Evolutionary conservation across 805 yeast genomes (phyloP), one percentile per base, ranked within the genome.

Genomic region (Saccharomyces kudriavzevii): DNA sequence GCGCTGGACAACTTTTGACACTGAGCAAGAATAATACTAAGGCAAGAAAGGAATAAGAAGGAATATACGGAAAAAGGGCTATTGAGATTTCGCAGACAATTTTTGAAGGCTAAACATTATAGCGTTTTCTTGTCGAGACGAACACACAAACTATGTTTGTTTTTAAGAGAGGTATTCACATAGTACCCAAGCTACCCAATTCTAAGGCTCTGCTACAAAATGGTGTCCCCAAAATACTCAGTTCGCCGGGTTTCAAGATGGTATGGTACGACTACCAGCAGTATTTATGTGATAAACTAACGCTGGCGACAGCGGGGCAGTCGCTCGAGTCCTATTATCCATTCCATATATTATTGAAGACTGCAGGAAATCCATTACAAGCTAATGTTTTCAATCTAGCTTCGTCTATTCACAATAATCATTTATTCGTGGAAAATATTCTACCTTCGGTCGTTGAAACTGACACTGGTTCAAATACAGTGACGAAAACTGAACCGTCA

Each of bases 361-460:
- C 94, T 0, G 85, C 90, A 3, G 79, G 80, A 62, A 80, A 82
- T 57, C 75, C 87, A 29, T 80, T 82, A 29, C 80, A 81, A 61
- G 84, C 90, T 31, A 80, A 81, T 52, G 58, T 68, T n/a, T 91
- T 85, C 77, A 94, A 91, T 71, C 81, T 78, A 64, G 97, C 98
- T 2, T 87, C 96, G 4, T 96, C 87, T 67, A 84, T 90, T 2
- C 92, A 87, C 73, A 91, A 90, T 72, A 94, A 94, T 74, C 99
- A 92, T 71, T 77, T 94, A 50, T 89, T 87, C 63, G 83, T 90
- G 64, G 82, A 85, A 68, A 87, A 86, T 54, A 67, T 70, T 30
- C 27, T 63, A 14, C 70, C 70, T 3, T 17, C 35, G 8, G 28
- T 52, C 4, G 31, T 20, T 22, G 51, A 49, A 5, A 53, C 28